A percentile compares a stretch with the other conserved stretches of the same genome.
phyloP scores from a whole-genome alignment of 2,329 filamentous ascomycete genomes.

The Curvularia verruculosa region DNA sequence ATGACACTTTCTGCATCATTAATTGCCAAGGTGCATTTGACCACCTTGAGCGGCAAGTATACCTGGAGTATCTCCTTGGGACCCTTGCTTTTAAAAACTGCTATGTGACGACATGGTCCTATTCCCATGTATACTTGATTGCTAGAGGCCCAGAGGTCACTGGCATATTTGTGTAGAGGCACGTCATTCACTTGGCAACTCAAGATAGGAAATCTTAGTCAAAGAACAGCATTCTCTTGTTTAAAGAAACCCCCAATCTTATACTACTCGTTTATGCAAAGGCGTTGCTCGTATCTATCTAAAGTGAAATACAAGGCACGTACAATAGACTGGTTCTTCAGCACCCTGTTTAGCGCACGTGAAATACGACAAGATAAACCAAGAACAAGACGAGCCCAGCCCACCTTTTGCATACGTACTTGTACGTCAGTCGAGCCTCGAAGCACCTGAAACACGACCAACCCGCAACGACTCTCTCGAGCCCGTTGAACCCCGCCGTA shows the following conservation, averaged over 20 bases:
- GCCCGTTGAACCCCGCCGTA: conserved; percentile 2
- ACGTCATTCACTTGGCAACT: not conserved
- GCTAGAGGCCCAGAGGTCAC: not conserved
- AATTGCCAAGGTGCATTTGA: too few species aligned
- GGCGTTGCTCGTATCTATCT: not conserved
- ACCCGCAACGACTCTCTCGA: too few species aligned
- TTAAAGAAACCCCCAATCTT: too few species aligned
- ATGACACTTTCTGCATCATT: too few species aligned
- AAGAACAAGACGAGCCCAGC: not conserved
- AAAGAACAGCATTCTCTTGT: not conserved
- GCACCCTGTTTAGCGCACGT: not conserved
- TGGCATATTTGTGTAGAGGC: too few species aligned
- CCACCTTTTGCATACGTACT: not conserved
- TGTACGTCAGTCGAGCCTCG: not conserved
- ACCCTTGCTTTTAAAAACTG: too few species aligned
- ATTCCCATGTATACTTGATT: not conserved
- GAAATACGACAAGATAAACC: not conserved
- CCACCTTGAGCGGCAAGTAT: not conserved
- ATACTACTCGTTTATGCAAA: too few species aligned
- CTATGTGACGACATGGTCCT: not conserved
- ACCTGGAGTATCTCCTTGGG: too few species aligned
- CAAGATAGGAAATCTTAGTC: not conserved
- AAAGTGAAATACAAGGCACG: not conserved
- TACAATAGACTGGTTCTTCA: not conserved
- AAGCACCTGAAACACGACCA: too few species aligned